Percentiles rank a stretch among this genome's conserved stretches.
Evolutionary conservation across 805 yeast genomes (phyloP).

Genomic region (Lachancea nothofagi): DNA sequence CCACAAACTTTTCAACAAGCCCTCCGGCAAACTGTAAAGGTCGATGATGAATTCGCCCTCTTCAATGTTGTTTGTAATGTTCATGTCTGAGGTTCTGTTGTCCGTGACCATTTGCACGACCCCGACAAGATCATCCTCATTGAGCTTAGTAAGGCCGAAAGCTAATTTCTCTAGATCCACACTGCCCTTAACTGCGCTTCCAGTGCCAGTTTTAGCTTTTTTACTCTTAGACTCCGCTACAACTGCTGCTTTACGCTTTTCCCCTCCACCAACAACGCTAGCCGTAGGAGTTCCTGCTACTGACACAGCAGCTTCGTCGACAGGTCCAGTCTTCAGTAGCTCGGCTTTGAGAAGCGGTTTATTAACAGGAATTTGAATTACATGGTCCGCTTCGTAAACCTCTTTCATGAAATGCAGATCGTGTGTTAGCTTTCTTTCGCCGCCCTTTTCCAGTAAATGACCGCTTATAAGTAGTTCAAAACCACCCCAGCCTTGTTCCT

Average conservation of each 20-base stretch:
- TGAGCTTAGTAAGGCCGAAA: conserved; percentile 77
- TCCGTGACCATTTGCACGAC: conserved; percentile 98
- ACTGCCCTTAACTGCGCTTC: conserved; percentile 55
- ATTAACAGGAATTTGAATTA: conserved; percentile 65
- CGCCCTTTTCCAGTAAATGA: conserved; percentile 75
- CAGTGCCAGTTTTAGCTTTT: conserved; percentile 42
- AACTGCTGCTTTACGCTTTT: conserved; percentile 25
- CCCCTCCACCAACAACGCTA: conserved; percentile 25
- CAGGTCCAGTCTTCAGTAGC: conserved; percentile 75
- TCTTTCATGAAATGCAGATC: conserved; percentile 83
- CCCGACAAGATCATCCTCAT: conserved; percentile 87
- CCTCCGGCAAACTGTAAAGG: conserved; percentile 86
- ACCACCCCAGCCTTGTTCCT: conserved; percentile 98
- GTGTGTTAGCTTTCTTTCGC: conserved; percentile 81
- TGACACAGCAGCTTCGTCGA: conserved; percentile 44
- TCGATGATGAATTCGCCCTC: conserved; percentile 98
- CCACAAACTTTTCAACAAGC: conserved; percentile 85
- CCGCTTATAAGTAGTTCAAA: conserved; percentile 81
- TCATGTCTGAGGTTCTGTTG: conserved; percentile 91
- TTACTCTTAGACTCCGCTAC: conserved; percentile 40
- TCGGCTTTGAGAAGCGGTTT: conserved; percentile 68
- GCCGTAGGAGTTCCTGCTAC: conserved; percentile 18
- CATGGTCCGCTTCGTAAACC: conserved; percentile 72
- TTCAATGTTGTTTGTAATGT: conserved; percentile 89
- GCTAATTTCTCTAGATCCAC: conserved; percentile 90